These are phyloP conservation scores for Barnettozyma salicaria DNA, from an alignment of 805 yeast species.

Conservation along the genomic window DNA sequence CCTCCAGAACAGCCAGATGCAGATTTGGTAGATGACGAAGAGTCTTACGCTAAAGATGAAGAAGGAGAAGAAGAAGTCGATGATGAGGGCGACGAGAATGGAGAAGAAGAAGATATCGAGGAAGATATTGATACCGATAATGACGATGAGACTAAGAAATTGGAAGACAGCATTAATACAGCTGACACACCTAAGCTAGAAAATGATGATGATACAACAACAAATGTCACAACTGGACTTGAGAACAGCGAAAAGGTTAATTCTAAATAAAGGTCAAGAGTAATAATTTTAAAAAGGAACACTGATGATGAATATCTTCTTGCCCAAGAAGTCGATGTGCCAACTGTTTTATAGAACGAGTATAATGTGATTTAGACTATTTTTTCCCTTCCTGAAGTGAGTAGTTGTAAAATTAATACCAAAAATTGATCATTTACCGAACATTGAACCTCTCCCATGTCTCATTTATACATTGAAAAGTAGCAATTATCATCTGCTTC, in stretches of 20 bases:
- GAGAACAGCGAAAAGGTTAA: constrained; percentile 1
- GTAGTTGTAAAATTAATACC: background rate
- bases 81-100: constrained; percentile 44
- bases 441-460: constrained; percentile 27
- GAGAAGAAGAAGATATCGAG: constrained; percentile 37
- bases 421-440: background rate
- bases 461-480: constrained; percentile 39
- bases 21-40: constrained; percentile 57
- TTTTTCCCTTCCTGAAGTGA: no score
- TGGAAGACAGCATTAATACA: constrained; percentile 14
- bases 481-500: constrained; percentile 30
- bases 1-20: constrained; percentile 75
- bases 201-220: constrained; percentile 4
- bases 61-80: constrained; percentile 42
- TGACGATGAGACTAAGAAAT: constrained; percentile 12
- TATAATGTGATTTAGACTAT: no score
- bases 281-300: no score
- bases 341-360: no score
- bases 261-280: no score
- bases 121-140: constrained; percentile 29
- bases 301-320: no score
- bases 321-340: no score
- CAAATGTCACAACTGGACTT: constrained; percentile 3
- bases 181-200: constrained; percentile 8
- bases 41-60: constrained; percentile 51